phyloP scores from a whole-genome alignment of 169 alveolate species.

The Eimeria maxima region DNA sequence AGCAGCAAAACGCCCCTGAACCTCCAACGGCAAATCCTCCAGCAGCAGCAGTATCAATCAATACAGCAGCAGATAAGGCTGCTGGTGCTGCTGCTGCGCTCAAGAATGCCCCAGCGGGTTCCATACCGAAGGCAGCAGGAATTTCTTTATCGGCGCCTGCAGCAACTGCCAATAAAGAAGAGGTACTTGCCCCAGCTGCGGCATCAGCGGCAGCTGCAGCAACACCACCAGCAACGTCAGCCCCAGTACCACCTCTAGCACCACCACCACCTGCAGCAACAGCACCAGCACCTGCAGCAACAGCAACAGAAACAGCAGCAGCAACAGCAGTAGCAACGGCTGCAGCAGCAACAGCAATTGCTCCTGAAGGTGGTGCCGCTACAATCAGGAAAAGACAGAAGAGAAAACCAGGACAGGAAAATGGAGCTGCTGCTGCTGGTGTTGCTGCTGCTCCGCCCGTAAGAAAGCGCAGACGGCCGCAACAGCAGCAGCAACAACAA shows the following conservation, averaged over 20 bases:
- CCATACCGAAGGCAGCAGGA: too few relatives aligned
- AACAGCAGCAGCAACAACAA: neutral
- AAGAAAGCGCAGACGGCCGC: neutral
- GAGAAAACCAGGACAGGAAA: neutral
- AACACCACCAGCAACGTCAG: neutral
- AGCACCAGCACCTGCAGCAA: neutral
- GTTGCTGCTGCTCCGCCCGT: constrained; percentile 21
- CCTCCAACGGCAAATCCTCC: neutral
- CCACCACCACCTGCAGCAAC: neutral
- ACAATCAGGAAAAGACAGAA: neutral
- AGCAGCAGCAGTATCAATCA: neutral
- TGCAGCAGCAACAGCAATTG: neutral
- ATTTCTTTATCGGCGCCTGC: too few relatives aligned
- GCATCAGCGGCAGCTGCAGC: constrained; percentile 27
- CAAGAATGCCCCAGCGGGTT: too few relatives aligned
- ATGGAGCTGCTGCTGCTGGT: neutral
- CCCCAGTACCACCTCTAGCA: neutral
- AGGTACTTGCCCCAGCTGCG: neutral
- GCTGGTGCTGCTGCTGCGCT: constrained; percentile 43
- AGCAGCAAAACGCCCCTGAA: neutral
- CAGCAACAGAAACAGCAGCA: neutral
- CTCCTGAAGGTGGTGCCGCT: neutral
- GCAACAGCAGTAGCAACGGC: neutral
- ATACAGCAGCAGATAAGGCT: neutral
- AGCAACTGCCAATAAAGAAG: neutral